Conservation (phyloP, 1,284 basidiomycete genomes). For the Cutaneotrichosporon cutaneum region DNA sequence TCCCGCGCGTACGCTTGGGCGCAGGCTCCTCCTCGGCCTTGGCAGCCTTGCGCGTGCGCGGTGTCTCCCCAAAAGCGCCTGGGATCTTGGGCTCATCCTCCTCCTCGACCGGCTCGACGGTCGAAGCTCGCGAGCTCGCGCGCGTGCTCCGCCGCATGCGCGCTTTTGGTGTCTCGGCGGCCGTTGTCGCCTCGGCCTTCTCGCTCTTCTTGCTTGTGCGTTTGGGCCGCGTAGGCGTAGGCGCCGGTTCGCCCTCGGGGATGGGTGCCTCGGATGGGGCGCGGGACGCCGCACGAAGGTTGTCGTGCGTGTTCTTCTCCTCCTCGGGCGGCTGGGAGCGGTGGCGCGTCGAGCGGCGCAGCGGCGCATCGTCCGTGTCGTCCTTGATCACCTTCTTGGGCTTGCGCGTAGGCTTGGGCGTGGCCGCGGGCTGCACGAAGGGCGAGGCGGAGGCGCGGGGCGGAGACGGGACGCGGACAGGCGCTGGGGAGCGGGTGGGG, state of each 20-base stretch:
- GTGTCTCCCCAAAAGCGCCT: conserved; percentile 2
- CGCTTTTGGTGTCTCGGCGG: background rate
- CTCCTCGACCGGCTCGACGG: conserved; percentile 11
- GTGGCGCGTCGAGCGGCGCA: conserved; percentile 17
- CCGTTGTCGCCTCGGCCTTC: background rate
- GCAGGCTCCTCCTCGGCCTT: conserved; percentile 36
- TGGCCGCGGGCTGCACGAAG: conserved; percentile 1
- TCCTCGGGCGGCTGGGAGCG: conserved; percentile 10
- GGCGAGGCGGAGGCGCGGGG: conserved; percentile 3
- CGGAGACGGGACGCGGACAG: background rate
- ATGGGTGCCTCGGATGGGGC: conserved; percentile 24
- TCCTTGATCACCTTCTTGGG: conserved; percentile 14
- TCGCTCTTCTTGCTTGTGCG: conserved; percentile 11
- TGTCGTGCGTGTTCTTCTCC: background rate
- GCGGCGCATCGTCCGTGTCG: conserved; percentile 8
- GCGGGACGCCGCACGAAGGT: conserved; percentile 1
- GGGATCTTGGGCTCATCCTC: conserved; percentile 15
- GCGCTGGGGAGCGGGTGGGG: conserved; percentile 3
- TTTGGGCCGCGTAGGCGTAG: conserved; percentile 8
- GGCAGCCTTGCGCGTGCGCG: conserved; percentile 36
- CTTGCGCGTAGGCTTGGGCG: conserved; percentile 12
- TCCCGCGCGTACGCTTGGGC: conserved; percentile 23
- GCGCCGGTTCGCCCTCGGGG: conserved; percentile 19
- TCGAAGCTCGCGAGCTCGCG: conserved; percentile 17
- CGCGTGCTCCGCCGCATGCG: background rate